These are phyloP conservation scores for Grosmannia clavigera DNA, from an alignment of 2,329 filamentous ascomycete genomes.

Conservation along the genomic window DNA sequence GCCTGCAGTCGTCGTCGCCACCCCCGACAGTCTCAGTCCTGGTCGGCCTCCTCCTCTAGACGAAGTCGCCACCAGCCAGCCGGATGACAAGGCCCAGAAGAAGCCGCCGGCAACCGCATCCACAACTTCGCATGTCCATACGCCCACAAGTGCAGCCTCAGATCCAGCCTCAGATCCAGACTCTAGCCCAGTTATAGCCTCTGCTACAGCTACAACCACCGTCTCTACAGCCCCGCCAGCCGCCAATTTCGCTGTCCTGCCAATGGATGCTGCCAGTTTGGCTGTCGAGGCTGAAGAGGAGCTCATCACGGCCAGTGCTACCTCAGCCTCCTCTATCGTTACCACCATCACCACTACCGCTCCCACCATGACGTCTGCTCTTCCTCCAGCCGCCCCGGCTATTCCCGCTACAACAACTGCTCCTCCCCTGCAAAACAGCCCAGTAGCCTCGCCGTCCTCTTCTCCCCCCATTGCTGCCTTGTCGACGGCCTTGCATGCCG, in stretches of 20 bases:
- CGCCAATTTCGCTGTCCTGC: neutral
- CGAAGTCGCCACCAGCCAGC: too few relatives aligned
- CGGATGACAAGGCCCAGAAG: too few relatives aligned
- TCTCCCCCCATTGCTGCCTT: neutral
- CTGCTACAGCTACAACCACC: neutral
- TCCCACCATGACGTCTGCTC: slow-evolving; percentile 8
- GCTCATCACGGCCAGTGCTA: neutral
- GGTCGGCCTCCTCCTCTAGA: too few relatives aligned
- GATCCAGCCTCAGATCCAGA: neutral
- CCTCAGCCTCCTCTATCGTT: neutral
- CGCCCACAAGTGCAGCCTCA: too few relatives aligned
- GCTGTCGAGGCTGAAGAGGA: slow-evolving; percentile 2
- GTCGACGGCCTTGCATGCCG: neutral
- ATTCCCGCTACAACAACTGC: neutral
- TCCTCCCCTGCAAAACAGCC: neutral
- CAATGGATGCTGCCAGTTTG: neutral
- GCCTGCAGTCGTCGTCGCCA: too few relatives aligned
- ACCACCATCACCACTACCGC: slow-evolving; percentile 3
- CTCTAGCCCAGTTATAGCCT: neutral
- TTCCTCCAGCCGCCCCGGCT: neutral
- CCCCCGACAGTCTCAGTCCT: too few relatives aligned
- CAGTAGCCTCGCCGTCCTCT: neutral
- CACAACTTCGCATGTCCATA: too few relatives aligned
- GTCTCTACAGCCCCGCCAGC: neutral
- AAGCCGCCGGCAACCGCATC: too few relatives aligned